phyloP scores from a whole-genome alignment of 768 basidiomycete genomes.

The Termitomyces sp. region DNA sequence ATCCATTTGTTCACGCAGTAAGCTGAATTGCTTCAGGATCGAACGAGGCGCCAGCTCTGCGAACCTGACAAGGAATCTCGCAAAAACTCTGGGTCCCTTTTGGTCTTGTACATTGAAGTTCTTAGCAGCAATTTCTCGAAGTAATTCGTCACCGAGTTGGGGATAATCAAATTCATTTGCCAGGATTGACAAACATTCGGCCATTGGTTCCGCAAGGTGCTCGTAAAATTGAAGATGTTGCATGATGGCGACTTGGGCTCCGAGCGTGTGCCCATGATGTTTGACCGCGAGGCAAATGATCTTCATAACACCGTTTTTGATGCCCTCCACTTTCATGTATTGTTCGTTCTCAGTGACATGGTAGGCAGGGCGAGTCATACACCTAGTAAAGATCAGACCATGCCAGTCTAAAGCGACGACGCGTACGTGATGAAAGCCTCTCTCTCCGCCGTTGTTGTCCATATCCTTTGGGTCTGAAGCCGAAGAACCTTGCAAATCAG shows the following conservation, averaged over 20 bases:
- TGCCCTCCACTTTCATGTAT: slow-evolving; percentile 77
- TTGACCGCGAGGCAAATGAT: slow-evolving; percentile 91
- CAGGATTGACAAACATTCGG: slow-evolving; percentile 77
- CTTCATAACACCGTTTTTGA: slow-evolving; percentile 76
- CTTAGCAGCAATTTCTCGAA: slow-evolving; percentile 81
- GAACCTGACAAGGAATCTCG: slow-evolving; percentile 75
- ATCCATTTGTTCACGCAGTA: slow-evolving; percentile 82
- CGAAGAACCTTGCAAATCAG: slow-evolving; percentile 70
- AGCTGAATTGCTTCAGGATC: slow-evolving; percentile 84
- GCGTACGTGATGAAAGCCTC: slow-evolving; percentile 82
- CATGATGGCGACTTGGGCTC: slow-evolving; percentile 86
- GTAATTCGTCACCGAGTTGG: slow-evolving; percentile 86
- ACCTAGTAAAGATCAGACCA: slow-evolving; percentile 40
- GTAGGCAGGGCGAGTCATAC: slow-evolving; percentile 84
- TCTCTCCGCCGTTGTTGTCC: slow-evolving; percentile 82
- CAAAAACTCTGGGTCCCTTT: slow-evolving; percentile 84
- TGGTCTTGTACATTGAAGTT: slow-evolving; percentile 75
- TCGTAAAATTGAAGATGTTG: slow-evolving; percentile 92
- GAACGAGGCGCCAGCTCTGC: slow-evolving; percentile 75
- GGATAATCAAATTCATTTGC: slow-evolving; percentile 83
- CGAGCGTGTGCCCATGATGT: slow-evolving; percentile 76
- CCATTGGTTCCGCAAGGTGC: slow-evolving; percentile 91
- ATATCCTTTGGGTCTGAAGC: slow-evolving; percentile 70
- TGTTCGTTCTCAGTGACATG: slow-evolving; percentile 80
- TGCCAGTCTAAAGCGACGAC: slow-evolving; percentile 8